Conservation (phyloP, 306 rosid species). For the Dryas drummondii region DNA sequence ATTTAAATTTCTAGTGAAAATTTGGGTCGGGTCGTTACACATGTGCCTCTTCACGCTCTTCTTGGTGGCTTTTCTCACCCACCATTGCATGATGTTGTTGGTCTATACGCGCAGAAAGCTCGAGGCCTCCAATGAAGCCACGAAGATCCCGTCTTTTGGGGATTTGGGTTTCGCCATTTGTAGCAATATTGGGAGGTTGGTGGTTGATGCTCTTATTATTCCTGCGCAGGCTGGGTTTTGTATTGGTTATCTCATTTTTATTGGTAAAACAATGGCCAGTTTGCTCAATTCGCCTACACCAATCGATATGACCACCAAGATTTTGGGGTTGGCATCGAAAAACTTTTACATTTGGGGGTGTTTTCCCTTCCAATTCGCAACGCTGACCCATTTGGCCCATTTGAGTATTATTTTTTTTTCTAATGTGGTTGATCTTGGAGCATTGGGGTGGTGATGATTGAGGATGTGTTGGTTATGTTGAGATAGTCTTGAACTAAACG, state of each 20-base stretch:
- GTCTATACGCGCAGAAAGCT: conserved; percentile 51
- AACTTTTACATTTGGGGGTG: conserved; percentile 48
- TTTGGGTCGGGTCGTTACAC: no score
- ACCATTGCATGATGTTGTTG: conserved; percentile 57
- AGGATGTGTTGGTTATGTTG: conserved; percentile 30
- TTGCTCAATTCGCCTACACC: conserved; percentile 25
- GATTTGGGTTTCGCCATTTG: conserved; percentile 50
- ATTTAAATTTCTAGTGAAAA: no score
- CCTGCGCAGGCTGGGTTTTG: conserved; percentile 54
- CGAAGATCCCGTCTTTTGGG: conserved; percentile 47
- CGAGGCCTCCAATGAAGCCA: conserved; percentile 29
- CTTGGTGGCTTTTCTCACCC: conserved; percentile 43
- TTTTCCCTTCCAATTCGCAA: conserved; percentile 46
- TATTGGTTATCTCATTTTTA: conserved; percentile 50
- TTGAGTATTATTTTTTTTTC: conserved; percentile 53
- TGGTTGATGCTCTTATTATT: conserved; percentile 44
- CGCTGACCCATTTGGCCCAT: conserved; percentile 49
- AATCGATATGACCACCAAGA: conserved; percentile 14
- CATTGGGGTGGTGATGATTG: conserved; percentile 49
- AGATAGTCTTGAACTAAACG: conserved; percentile 28
- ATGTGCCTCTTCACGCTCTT: conserved; percentile 40
- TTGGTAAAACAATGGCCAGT: conserved; percentile 46
- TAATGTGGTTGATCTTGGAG: conserved; percentile 50
- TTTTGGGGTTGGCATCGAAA: conserved; percentile 38
- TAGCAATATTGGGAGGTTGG: conserved; percentile 35